Percentiles rank a stretch among this genome's conserved stretches.
These are phyloP conservation scores for Zygnema circumcarinatum DNA, from an alignment of 139 green algal species.

Conservation along the genomic window DNA sequence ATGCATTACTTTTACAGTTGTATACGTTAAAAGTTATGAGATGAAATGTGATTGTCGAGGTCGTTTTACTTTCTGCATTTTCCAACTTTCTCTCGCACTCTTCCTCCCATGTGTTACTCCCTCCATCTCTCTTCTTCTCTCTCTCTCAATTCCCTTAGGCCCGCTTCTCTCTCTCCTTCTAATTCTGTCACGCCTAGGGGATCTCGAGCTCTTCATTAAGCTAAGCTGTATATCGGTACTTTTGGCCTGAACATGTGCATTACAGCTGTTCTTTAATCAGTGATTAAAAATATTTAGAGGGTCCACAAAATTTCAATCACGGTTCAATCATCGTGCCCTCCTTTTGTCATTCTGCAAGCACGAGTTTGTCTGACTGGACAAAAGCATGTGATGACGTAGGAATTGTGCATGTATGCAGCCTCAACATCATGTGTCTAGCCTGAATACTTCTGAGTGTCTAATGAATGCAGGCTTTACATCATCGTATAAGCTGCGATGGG, in stretches of 20 bases:
- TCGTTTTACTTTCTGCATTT: not conserved
- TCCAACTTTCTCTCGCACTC: not conserved
- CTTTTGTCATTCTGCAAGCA: not conserved
- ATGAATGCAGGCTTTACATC: not conserved
- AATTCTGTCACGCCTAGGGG: not conserved
- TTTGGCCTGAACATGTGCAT: too few relatives aligned
- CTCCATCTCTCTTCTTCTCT: not conserved
- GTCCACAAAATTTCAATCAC: too few relatives aligned
- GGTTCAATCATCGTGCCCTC: not conserved
- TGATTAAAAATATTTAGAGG: too few relatives aligned
- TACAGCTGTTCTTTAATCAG: too few relatives aligned
- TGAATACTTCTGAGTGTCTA: not conserved
- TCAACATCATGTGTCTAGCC: too few relatives aligned
- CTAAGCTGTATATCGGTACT: not conserved
- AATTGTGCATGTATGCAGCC: too few relatives aligned
- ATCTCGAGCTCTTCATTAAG: not conserved
- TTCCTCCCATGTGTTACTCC: not conserved
- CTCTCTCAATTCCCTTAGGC: not conserved
- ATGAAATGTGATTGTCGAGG: too few relatives aligned
- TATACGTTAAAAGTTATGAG: not conserved
- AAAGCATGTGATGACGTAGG: too few relatives aligned
- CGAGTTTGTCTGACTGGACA: too few relatives aligned
- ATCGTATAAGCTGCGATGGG: not conserved
- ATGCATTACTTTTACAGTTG: not conserved
- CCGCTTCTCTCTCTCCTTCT: not conserved